Conservation (phyloP, 2,329 filamentous ascomycete genomes). For the Sporothrix euskadiensis region DNA sequence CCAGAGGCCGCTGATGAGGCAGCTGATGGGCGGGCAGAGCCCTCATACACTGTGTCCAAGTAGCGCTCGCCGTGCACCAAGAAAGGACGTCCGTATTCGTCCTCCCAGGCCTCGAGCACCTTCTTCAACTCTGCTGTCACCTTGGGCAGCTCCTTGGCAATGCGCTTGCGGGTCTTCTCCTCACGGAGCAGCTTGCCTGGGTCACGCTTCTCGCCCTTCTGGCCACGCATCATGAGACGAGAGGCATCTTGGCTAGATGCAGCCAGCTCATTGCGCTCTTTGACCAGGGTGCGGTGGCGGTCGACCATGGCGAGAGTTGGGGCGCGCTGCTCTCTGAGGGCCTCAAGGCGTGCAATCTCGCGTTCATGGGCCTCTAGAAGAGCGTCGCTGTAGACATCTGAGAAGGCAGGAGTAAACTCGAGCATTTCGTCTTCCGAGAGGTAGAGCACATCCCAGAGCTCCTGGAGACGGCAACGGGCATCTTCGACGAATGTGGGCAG, state of each 20-base stretch:
- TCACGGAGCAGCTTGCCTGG: slow-evolving; percentile 90
- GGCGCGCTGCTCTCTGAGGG: slow-evolving; percentile 80
- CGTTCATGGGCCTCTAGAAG: slow-evolving; percentile 91
- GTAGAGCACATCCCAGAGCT: slow-evolving; percentile 91
- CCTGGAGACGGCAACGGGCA: slow-evolving; percentile 83
- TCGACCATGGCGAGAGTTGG: slow-evolving; percentile 82
- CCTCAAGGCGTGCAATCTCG: slow-evolving; percentile 80
- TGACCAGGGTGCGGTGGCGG: slow-evolving; percentile 75
- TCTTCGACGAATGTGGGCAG: slow-evolving; percentile 96
- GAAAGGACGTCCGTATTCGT: slow-evolving; percentile 92
- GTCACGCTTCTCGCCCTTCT: slow-evolving; percentile 91
- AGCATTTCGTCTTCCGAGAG: slow-evolving; percentile 99
- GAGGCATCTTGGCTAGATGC: slow-evolving; percentile 93
- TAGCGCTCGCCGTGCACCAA: slow-evolving; percentile 90
- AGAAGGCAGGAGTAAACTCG: slow-evolving; percentile 95
- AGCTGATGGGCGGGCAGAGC: slow-evolving; percentile 33
- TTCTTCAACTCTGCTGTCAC: slow-evolving; percentile 80
- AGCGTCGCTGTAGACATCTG: slow-evolving; percentile 94
- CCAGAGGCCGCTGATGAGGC: slow-evolving; percentile 52
- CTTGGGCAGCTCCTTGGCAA: slow-evolving; percentile 93
- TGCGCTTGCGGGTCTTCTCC: slow-evolving; percentile 98
- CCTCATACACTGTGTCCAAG: slow-evolving; percentile 75
- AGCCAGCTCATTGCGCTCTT: slow-evolving; percentile 84
- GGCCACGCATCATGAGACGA: slow-evolving; percentile 83
- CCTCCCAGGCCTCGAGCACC: slow-evolving; percentile 82